Evolutionary conservation across 2,329 filamentous ascomycete genomes (phyloP).

Genomic region (Calycina herbarum): DNA sequence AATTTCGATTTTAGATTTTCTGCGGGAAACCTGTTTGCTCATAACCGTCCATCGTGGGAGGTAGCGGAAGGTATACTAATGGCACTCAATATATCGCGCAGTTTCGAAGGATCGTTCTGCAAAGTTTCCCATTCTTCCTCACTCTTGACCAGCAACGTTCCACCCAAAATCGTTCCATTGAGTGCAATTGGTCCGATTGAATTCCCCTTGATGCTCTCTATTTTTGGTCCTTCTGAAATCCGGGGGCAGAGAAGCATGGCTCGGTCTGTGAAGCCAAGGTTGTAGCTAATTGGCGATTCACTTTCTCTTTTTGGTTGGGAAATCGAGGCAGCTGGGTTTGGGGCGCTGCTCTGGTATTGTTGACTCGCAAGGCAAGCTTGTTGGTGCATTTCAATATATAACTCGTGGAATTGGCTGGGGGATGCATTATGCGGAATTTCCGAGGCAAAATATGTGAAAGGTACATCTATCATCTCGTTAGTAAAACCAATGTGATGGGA

Average conservation of each 20-base stretch:
- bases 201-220: constrained; percentile 21
- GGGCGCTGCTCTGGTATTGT: not conserved
- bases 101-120: constrained; percentile 41
- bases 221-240: constrained; percentile 48
- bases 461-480: constrained; percentile 26
- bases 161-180: constrained; percentile 64
- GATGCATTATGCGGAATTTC: constrained; percentile 22
- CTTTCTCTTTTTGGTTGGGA: constrained; percentile 2
- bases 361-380: constrained; percentile 21
- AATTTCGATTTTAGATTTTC: not conserved
- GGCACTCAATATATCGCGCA: constrained; percentile 42
- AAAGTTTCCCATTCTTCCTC: constrained; percentile 58
- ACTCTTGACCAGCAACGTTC: constrained; percentile 62
- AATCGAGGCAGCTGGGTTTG: not conserved
- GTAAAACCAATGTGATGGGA: not conserved
- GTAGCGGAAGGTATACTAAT: constrained; percentile 29
- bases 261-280: constrained; percentile 57
- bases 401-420: constrained; percentile 27
- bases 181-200: constrained; percentile 42
- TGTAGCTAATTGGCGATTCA: constrained; percentile 59
- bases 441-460: constrained; percentile 36
- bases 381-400: constrained; percentile 31
- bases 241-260: constrained; percentile 57
- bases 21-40: not conserved
- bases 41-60: constrained; percentile 13